These are phyloP conservation scores for Ulvella scutata DNA, from an alignment of 139 green algal genomes.

Conservation along the genomic window DNA sequence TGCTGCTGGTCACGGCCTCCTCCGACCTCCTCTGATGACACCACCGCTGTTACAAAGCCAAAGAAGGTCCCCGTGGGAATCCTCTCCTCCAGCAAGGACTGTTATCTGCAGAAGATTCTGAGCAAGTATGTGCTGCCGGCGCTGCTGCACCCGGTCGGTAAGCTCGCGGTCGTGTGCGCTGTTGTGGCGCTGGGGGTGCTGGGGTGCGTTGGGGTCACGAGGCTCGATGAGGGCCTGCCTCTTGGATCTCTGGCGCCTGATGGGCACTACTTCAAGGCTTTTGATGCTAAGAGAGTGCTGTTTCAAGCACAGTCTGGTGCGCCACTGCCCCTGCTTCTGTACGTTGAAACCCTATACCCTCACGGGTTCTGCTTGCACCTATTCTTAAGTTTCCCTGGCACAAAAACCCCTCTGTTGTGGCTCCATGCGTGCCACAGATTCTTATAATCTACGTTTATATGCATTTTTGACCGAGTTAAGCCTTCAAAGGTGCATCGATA, in stretches of 20 bases:
- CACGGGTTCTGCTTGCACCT: no score
- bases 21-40: neutral
- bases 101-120: neutral
- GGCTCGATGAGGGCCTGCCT: neutral
- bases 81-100: neutral
- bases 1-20: no score
- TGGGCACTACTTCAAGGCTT: neutral
- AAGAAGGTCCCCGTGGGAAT: neutral
- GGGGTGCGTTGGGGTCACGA: slow-evolving; percentile 1
- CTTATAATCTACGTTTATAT: no score
- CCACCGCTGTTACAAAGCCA: neutral
- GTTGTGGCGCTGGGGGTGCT: slow-evolving; percentile 6
- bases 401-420: no score
- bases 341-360: no score
- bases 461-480: no score
- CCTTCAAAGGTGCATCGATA: no score
- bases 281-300: neutral
- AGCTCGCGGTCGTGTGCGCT: slow-evolving; percentile 9
- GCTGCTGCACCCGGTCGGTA: slow-evolving; percentile 9
- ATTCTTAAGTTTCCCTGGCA: no score
- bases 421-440: no score
- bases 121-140: slow-evolving; percentile 6
- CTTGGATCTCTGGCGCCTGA: neutral
- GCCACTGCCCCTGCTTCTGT: no score
- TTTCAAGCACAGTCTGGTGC: neutral